phyloP scores from a whole-genome alignment of 805 yeast species.

The Barnettozyma botsteinii region DNA sequence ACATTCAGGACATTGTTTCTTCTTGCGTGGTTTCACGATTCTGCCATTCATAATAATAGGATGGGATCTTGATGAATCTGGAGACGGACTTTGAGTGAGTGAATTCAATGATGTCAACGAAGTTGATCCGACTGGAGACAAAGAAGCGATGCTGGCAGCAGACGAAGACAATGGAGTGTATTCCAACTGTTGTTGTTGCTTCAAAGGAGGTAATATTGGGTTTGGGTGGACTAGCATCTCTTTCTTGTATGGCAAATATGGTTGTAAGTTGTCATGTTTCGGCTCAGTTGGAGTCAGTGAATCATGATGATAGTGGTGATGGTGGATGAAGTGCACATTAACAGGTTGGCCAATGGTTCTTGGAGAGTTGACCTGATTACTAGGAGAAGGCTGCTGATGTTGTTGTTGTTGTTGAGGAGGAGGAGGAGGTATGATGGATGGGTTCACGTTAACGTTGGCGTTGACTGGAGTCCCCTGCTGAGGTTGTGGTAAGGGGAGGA shows the following conservation, averaged over 20 bases:
- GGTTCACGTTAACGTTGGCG: not conserved
- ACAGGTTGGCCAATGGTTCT: constrained; percentile 9
- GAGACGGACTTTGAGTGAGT: constrained; percentile 5
- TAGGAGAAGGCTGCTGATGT: constrained; percentile 8
- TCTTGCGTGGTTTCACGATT: constrained; percentile 44
- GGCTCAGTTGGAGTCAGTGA: not conserved
- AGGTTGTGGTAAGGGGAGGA: constrained; percentile 8
- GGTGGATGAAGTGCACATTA: constrained; percentile 9
- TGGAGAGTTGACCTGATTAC: not conserved
- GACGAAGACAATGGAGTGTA: not conserved
- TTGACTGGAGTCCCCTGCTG: constrained; percentile 3
- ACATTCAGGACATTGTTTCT: constrained; percentile 70
- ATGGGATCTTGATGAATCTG: constrained; percentile 3
- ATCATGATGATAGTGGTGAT: constrained; percentile 8
- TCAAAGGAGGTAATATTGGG: constrained; percentile 9
- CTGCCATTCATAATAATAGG: not conserved
- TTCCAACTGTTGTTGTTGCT: constrained; percentile 3
- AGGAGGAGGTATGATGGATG: not conserved
- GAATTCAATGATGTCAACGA: constrained; percentile 16
- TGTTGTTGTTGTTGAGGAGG: constrained; percentile 5
- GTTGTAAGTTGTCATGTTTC: not conserved
- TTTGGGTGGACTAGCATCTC: constrained; percentile 6
- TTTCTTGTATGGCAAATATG: not conserved
- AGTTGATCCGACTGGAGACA: constrained; percentile 13
- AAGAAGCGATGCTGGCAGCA: constrained; percentile 5